phyloP scores from a whole-genome alignment of 164 flowering plant genomes.

The Platanus orientalis region DNA sequence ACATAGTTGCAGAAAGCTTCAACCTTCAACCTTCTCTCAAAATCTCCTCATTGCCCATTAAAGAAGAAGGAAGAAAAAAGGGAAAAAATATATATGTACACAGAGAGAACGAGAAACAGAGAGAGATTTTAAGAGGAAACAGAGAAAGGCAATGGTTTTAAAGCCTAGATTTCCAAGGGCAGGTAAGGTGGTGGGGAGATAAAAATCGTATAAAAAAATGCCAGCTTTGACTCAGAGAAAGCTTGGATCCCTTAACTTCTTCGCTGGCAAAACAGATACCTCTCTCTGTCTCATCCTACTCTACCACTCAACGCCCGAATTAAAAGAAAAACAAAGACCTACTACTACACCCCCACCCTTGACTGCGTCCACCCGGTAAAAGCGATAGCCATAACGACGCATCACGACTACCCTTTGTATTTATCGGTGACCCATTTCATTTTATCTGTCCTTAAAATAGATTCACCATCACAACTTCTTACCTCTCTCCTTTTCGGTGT shows the following conservation, averaged over 20 bases:
- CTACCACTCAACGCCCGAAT: slow-evolving; percentile 3
- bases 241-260: slow-evolving; percentile 63
- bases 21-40: slow-evolving; percentile 11
- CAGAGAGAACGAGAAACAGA: slow-evolving; percentile 3
- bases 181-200: background rate
- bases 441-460: too few relatives aligned
- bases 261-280: slow-evolving; percentile 61
- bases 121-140: background rate
- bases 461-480: too few relatives aligned
- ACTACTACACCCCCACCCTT: background rate
- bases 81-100: background rate
- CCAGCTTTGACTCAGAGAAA: slow-evolving; percentile 71
- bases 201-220: slow-evolving; percentile 17
- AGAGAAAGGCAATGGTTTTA: background rate
- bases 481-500: too few relatives aligned
- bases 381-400: too few relatives aligned
- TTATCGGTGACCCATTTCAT: too few relatives aligned
- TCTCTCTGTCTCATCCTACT: slow-evolving; percentile 11
- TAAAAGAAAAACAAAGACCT: too few relatives aligned
- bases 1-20: slow-evolving; percentile 29
- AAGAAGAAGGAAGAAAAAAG: background rate
- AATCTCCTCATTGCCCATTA: background rate
- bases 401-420: too few relatives aligned
- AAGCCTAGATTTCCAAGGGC: slow-evolving; percentile 7
- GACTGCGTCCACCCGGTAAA: slow-evolving; percentile 17